Evolutionary conservation across 2,329 filamentous ascomycete species (phyloP).

Genomic region (Colletotrichum horii): DNA sequence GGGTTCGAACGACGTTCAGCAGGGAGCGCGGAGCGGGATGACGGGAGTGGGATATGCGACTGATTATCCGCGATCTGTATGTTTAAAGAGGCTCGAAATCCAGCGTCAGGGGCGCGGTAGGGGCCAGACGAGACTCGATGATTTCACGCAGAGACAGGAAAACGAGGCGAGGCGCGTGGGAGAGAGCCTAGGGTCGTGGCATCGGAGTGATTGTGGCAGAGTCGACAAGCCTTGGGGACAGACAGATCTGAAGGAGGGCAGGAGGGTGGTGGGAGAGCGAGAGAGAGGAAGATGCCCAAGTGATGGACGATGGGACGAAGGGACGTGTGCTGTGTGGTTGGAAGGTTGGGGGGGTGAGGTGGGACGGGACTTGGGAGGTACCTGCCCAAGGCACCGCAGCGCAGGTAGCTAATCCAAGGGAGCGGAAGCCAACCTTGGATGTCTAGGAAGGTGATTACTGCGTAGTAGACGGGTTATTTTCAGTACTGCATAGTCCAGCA

Average conservation of each 20-base stretch:
- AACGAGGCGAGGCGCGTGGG: conserved; percentile 3
- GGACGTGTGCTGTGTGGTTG: neutral
- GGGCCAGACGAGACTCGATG: neutral
- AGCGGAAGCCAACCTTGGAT: conserved; percentile 14
- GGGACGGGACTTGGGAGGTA: neutral
- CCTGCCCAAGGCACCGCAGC: neutral
- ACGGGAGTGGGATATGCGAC: conserved; percentile 2
- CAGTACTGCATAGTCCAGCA: neutral
- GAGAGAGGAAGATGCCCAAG: neutral
- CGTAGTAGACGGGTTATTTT: neutral
- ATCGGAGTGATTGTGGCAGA: conserved; percentile 16
- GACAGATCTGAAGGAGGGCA: conserved; percentile 25
- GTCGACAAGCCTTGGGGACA: neutral
- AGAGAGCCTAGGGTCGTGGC: conserved; percentile 7
- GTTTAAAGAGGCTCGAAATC: neutral
- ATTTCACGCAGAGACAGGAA: neutral
- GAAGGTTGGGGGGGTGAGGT: neutral
- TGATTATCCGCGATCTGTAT: neutral
- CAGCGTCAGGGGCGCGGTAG: neutral
- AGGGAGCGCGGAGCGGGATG: conserved; percentile 1
- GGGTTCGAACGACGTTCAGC: neutral
- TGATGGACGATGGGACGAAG: conserved; percentile 5
- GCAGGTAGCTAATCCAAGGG: conserved; percentile 1
- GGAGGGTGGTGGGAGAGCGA: neutral
- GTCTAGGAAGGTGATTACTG: no score